Evolutionary conservation across 2,329 filamentous ascomycete genomes (phyloP).

Genomic region (Exophiala oligosperma): DNA sequence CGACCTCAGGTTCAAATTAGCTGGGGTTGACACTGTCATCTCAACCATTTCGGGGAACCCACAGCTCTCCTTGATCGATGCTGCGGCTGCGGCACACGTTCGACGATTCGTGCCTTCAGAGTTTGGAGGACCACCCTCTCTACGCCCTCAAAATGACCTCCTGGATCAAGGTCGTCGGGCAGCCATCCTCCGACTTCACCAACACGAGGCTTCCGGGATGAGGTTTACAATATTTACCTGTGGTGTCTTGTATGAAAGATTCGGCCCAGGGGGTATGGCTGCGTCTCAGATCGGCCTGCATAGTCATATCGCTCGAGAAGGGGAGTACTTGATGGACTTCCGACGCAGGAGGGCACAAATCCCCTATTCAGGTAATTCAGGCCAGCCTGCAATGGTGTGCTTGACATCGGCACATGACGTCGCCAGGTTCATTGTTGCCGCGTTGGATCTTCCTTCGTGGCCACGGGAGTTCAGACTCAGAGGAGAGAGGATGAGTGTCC

Average conservation of each 20-base stretch:
- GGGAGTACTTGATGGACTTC: constrained; percentile 67
- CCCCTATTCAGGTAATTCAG: constrained; percentile 54
- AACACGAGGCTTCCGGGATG: constrained; percentile 57
- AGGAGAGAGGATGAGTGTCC: constrained; percentile 64
- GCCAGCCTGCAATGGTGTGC: constrained; percentile 57
- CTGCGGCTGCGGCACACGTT: constrained; percentile 64
- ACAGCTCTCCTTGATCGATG: constrained; percentile 71
- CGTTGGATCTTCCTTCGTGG: constrained; percentile 67
- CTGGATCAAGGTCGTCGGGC: constrained; percentile 61
- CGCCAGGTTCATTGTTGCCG: constrained; percentile 64
- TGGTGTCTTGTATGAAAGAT: constrained; percentile 74
- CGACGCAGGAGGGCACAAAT: constrained; percentile 59
- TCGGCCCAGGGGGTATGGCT: constrained; percentile 66
- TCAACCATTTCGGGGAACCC: constrained; percentile 68
- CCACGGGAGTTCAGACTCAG: constrained; percentile 67
- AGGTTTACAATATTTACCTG: constrained; percentile 71
- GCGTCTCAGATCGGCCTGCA: constrained; percentile 59
- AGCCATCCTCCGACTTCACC: constrained; percentile 58
- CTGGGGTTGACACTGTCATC: constrained; percentile 71
- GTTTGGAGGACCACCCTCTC: constrained; percentile 65
- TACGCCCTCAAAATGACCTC: constrained; percentile 57
- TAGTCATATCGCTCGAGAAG: constrained; percentile 57
- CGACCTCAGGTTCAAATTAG: constrained; percentile 64
- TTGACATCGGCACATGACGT: constrained; percentile 71
- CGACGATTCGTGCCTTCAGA: constrained; percentile 72